A percentile compares a stretch with the other conserved stretches of the same genome.
These are phyloP conservation scores for Aulographum hederae DNA, from an alignment of 2,329 filamentous ascomycete species.

Conservation along the genomic window DNA sequence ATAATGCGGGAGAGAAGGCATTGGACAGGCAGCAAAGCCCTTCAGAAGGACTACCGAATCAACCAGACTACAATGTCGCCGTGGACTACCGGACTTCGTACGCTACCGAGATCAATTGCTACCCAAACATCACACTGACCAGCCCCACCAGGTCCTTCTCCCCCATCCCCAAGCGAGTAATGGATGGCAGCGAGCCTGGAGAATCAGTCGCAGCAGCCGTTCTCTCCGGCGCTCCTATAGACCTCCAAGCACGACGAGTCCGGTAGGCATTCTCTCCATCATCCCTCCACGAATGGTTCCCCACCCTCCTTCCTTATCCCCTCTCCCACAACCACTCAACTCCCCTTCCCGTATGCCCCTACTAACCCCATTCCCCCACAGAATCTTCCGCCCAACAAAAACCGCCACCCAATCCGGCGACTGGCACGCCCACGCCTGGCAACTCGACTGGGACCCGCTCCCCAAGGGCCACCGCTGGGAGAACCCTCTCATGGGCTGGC, in stretches of 20 bases:
- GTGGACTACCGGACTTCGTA: slow-evolving; percentile 88
- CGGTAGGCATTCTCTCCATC: slow-evolving; percentile 46
- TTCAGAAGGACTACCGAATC: slow-evolving; percentile 31
- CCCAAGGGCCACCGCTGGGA: slow-evolving; percentile 93
- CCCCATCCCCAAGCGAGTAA: slow-evolving; percentile 71
- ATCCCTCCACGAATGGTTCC: too few species aligned
- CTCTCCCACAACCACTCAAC: background rate
- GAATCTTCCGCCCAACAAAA: slow-evolving; percentile 83
- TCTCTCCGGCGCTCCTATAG: slow-evolving; percentile 79
- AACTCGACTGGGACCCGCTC: slow-evolving; percentile 96
- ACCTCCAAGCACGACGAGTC: slow-evolving; percentile 85
- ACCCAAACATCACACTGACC: background rate
- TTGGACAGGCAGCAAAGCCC: slow-evolving; percentile 10
- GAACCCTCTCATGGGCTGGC: slow-evolving; percentile 97
- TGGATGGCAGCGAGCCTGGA: slow-evolving; percentile 75
- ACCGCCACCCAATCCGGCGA: slow-evolving; percentile 90
- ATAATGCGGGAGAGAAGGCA: background rate
- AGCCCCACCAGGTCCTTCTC: slow-evolving; percentile 37
- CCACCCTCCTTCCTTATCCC: background rate
- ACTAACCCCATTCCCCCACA: slow-evolving; percentile 20
- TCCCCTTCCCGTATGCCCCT: background rate
- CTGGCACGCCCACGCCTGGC: slow-evolving; percentile 73
- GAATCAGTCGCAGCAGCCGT: slow-evolving; percentile 63
- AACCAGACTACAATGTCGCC: slow-evolving; percentile 64
- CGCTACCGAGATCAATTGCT: slow-evolving; percentile 14